phyloP scores from a whole-genome alignment of 2,329 filamentous ascomycete species.

The Colletotrichum ledebouriae region DNA sequence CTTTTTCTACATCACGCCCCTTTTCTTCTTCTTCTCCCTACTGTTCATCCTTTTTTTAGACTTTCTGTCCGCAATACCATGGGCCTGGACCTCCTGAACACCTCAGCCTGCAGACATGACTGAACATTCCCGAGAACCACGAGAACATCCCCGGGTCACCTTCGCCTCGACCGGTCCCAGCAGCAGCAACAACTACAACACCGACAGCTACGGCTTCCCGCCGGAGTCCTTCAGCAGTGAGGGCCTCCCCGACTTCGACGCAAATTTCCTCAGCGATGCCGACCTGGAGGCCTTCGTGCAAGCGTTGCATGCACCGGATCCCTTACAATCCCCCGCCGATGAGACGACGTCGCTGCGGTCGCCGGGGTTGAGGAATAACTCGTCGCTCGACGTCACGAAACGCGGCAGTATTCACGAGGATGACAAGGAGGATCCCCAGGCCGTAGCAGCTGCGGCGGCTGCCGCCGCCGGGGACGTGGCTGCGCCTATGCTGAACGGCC shows the following conservation, averaged over 20 bases:
- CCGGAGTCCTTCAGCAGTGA: slow-evolving; percentile 76
- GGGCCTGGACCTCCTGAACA: slow-evolving; percentile 23
- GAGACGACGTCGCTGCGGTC: slow-evolving; percentile 58
- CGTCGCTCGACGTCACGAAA: slow-evolving; percentile 58
- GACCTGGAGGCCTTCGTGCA: slow-evolving; percentile 84
- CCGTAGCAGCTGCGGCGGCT: slow-evolving; percentile 55
- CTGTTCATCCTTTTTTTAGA: slow-evolving; percentile 10
- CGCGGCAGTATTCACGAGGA: slow-evolving; percentile 52
- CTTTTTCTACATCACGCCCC: not conserved
- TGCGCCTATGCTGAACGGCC: slow-evolving; percentile 40
- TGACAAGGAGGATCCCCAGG: slow-evolving; percentile 51
- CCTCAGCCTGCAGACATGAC: slow-evolving; percentile 42
- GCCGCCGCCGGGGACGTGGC: slow-evolving; percentile 55
- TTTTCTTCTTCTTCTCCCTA: not conserved
- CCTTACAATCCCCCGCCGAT: slow-evolving; percentile 74
- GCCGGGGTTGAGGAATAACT: slow-evolving; percentile 56
- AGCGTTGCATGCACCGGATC: slow-evolving; percentile 86
- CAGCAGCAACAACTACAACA: slow-evolving; percentile 23
- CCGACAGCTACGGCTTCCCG: slow-evolving; percentile 68
- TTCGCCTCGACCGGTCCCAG: slow-evolving; percentile 44
- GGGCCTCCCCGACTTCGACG: slow-evolving; percentile 82
- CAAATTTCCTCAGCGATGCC: slow-evolving; percentile 79
- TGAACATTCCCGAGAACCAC: slow-evolving; percentile 44
- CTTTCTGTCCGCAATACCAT: slow-evolving; percentile 34
- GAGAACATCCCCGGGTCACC: slow-evolving; percentile 37